Base-by-base conservation (phyloP, 1,284 basidiomycete genomes). In the Ustilago sp. region DNA sequence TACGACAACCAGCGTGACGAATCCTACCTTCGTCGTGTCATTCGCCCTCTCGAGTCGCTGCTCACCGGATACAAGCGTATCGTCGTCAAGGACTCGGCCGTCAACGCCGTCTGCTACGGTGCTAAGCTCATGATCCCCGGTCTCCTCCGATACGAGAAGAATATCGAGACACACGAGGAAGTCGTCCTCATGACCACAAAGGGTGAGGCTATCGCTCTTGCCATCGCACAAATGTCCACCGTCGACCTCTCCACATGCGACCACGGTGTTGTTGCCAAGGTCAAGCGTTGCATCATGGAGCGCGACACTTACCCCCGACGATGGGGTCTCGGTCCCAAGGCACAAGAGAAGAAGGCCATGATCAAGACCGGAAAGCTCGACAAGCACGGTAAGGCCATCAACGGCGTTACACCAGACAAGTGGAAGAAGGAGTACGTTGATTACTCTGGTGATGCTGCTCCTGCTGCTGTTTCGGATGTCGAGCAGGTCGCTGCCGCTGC, bases 111-210 rank as follows among this genome's bases (percentile, higher is more conserved):
- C 69, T 99, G 97, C 89, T 99, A 99, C 88, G 97, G 97, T 81
- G 97, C 97, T 73, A 98, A 99, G 87, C 92, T 99, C 85, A 99
- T 99, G 97, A 95, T 99, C 82, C 97, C 97, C 73, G 97, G 97
- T 88, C 90, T 99, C 53, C 89, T 99, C 63, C 93, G 97, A 79
- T 99, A 98, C 87, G 95, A 99, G 88, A 91, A 92, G 52, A 95
- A 96, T 86, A 99, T 99, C 79, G 92, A 94, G 82, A 88, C 98
- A 59, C 91, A 96, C 86, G 97, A 99, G 87, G 97, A 99, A 87
- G 93, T 99, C 55, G 96, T 99, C 53, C 89, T 99, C 77, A 99
- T 99, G 95, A 99, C 97, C 63, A 99, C 97, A 54, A 99, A 99
- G 89, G 97, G 95, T 80, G 97, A 99, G 88, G 97, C 95, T 48